Evolutionary conservation across 495 filamentous ascomycete genomes (phyloP).

Genomic region (Penicillium verhagenii): DNA sequence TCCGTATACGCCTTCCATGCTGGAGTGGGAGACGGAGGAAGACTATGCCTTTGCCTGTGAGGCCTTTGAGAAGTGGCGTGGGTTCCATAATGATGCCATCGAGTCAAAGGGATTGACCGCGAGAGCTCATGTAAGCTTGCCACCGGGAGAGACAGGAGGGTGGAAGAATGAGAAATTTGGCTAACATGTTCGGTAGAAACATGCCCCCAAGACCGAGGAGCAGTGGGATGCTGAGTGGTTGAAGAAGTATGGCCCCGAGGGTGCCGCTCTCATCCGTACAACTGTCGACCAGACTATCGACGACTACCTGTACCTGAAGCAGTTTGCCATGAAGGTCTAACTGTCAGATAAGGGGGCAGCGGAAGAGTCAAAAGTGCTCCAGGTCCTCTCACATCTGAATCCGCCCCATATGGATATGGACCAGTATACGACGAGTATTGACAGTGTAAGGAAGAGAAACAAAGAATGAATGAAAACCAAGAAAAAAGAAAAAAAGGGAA

Average conservation of each 20-base stretch:
- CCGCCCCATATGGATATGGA: neutral
- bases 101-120: conserved; percentile 70
- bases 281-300: conserved; percentile 74
- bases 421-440: neutral
- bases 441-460: neutral
- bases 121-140: conserved; percentile 64
- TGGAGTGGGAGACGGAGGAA: conserved; percentile 75
- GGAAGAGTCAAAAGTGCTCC: neutral
- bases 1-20: conserved; percentile 68
- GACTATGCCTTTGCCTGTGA: conserved; percentile 61
- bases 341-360: neutral
- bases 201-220: conserved; percentile 60
- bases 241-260: conserved; percentile 78
- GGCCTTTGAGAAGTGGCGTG: conserved; percentile 92
- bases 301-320: conserved; percentile 92
- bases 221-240: conserved; percentile 76
- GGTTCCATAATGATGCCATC: conserved; percentile 94
- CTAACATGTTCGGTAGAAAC: conserved; percentile 40
- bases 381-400: neutral
- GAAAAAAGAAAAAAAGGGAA: conserved; percentile 7
- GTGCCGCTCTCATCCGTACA: conserved; percentile 68
- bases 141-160: neutral
- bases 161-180: neutral
- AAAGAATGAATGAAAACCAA: conserved; percentile 3
- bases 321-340: conserved; percentile 73